These are phyloP conservation scores for Lachnellula occidentalis DNA, from an alignment of 2,329 filamentous ascomycete species.

Conservation along the genomic window DNA sequence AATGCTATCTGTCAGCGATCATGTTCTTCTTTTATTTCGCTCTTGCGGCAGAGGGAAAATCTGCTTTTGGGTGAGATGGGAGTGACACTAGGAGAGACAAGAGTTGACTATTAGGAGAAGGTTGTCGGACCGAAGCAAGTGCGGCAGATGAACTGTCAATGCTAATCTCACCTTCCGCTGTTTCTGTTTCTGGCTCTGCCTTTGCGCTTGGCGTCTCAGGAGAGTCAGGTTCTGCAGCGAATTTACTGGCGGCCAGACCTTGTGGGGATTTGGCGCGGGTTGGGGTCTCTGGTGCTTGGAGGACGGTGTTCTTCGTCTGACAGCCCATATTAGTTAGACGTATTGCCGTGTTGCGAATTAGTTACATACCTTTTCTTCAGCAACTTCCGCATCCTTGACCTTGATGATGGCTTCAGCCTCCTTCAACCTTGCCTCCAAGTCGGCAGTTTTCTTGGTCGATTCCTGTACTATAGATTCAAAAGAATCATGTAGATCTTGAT, in stretches of 20 bases:
- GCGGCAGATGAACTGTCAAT: slow-evolving; percentile 59
- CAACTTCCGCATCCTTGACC: slow-evolving; percentile 59
- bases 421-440: slow-evolving; percentile 39
- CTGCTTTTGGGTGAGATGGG: too few species aligned
- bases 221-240: slow-evolving; percentile 38
- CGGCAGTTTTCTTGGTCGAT: slow-evolving; percentile 34
- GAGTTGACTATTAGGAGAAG: slow-evolving; percentile 24
- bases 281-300: slow-evolving; percentile 32
- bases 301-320: slow-evolving; percentile 41
- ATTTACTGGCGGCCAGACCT: slow-evolving; percentile 50
- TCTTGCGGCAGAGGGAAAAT: background rate
- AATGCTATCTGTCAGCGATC: slow-evolving; percentile 17
- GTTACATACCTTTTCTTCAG: slow-evolving; percentile 49
- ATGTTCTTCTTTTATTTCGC: background rate
- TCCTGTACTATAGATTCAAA: slow-evolving; percentile 57
- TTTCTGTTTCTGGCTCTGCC: slow-evolving; percentile 30
- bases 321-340: background rate
- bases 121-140: slow-evolving; percentile 58
- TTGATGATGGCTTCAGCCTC: slow-evolving; percentile 31
- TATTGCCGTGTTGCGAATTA: background rate
- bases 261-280: slow-evolving; percentile 16
- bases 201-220: slow-evolving; percentile 32
- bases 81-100: slow-evolving; percentile 8
- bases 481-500: slow-evolving; percentile 56
- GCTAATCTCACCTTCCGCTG: slow-evolving; percentile 57